phyloP scores from a whole-genome alignment of 2,329 filamentous ascomycete genomes.

The Claviceps sp. region DNA sequence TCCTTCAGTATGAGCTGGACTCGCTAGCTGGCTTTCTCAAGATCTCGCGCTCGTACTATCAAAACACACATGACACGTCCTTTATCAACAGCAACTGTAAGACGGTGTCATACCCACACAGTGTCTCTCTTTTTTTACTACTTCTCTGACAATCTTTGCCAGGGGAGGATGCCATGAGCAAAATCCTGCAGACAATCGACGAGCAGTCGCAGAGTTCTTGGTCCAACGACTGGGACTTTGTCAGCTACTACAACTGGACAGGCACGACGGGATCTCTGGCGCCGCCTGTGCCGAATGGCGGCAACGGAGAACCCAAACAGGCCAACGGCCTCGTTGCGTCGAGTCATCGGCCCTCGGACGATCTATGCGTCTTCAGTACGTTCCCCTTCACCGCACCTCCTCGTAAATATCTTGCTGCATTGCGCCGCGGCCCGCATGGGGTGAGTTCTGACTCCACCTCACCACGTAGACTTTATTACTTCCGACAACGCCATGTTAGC shows the following conservation, averaged over 20 bases:
- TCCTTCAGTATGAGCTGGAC: conserved; percentile 65
- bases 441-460: neutral
- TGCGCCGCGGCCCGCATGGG: neutral
- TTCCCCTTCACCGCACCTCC: neutral
- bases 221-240: conserved; percentile 12
- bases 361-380: conserved; percentile 54
- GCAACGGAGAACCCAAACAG: conserved; percentile 65
- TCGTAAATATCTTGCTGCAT: neutral
- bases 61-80: conserved; percentile 51
- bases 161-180: conserved; percentile 49
- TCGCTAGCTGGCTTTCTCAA: conserved; percentile 78
- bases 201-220: conserved; percentile 16
- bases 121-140: too few relatives aligned
- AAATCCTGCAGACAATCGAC: conserved; percentile 13
- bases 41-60: conserved; percentile 63
- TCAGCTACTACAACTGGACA: conserved; percentile 19
- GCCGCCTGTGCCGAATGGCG: conserved; percentile 44
- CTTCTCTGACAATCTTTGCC: conserved; percentile 18
- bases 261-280: conserved; percentile 13
- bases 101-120: neutral
- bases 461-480: conserved; percentile 31
- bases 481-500: conserved; percentile 26
- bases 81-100: conserved; percentile 38
- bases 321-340: conserved; percentile 65
- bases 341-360: conserved; percentile 73